Evolutionary conservation across 2,329 filamentous ascomycete species (phyloP).

Genomic region (Calonectria ilicicola): DNA sequence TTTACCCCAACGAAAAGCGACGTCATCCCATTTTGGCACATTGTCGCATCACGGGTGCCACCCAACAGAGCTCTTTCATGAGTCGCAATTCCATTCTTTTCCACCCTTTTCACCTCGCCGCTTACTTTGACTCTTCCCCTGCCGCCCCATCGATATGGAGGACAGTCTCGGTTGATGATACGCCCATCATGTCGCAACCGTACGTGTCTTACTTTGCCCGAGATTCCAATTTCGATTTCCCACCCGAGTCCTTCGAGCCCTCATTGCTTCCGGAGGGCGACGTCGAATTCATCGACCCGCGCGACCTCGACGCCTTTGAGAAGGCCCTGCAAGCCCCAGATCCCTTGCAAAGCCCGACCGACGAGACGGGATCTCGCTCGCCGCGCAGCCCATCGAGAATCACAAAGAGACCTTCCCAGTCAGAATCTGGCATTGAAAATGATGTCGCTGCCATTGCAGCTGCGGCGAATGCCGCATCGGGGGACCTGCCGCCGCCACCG

Average conservation of each 20-base stretch:
- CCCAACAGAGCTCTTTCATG: constrained; percentile 34
- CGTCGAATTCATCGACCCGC: constrained; percentile 79
- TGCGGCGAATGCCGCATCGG: constrained; percentile 53
- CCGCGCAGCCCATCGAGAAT: constrained; percentile 56
- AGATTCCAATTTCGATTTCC: constrained; percentile 65
- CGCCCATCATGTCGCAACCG: constrained; percentile 39
- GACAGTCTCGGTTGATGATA: background rate
- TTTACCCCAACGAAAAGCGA: constrained; percentile 45
- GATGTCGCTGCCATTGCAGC: constrained; percentile 52
- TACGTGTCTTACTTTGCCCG: constrained; percentile 40
- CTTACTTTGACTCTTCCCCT: background rate
- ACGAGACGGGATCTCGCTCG: constrained; percentile 59
- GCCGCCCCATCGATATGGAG: constrained; percentile 8
- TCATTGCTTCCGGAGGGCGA: constrained; percentile 82
- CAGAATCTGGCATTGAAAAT: constrained; percentile 44
- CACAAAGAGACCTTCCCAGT: constrained; percentile 55
- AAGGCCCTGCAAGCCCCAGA: constrained; percentile 87
- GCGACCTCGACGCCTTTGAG: constrained; percentile 83
- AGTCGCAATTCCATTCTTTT: constrained; percentile 25
- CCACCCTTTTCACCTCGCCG: background rate
- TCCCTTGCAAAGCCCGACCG: constrained; percentile 72
- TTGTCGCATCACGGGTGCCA: constrained; percentile 39
- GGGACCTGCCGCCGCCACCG: constrained; percentile 44
- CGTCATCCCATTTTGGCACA: constrained; percentile 42
- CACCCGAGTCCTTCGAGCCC: constrained; percentile 74